A percentile compares a stretch with the other conserved stretches of the same genome.
phyloP scores from a whole-genome alignment of 805 yeast genomes.

The baker's yeast (Saccharomyces cerevisiae) region DNA sequence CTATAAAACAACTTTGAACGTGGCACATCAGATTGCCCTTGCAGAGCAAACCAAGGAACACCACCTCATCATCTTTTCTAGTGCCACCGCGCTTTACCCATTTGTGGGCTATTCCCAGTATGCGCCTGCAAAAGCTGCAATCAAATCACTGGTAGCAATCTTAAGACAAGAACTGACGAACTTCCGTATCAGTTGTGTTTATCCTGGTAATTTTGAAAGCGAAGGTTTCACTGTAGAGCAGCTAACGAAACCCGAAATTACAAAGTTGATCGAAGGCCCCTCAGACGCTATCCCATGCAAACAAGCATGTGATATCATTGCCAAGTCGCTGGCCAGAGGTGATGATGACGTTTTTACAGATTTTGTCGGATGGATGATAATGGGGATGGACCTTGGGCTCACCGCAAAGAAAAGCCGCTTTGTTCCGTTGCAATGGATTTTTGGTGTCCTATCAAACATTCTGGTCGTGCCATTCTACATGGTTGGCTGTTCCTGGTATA shows the following conservation, averaged over 20 bases:
- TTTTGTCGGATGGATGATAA: conserved; percentile 72
- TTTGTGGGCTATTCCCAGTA: conserved; percentile 88
- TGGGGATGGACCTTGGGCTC: conserved; percentile 57
- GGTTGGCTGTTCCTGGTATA: conserved; percentile 43
- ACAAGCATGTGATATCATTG: conserved; percentile 53
- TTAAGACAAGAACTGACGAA: conserved; percentile 80
- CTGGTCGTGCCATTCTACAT: conserved; percentile 51
- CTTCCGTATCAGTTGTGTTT: conserved; percentile 56
- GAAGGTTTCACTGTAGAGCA: conserved; percentile 85
- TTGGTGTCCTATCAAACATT: conserved; percentile 43
- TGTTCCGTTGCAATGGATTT: conserved; percentile 42
- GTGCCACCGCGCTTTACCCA: conserved; percentile 75
- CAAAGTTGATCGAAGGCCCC: conserved; percentile 77
- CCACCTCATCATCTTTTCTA: conserved; percentile 58
- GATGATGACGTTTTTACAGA: conserved; percentile 75
- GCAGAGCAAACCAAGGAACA: conserved; percentile 32
- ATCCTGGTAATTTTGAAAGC: conserved; percentile 83
- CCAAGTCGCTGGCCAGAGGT: conserved; percentile 52
- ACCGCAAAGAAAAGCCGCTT: conserved; percentile 39
- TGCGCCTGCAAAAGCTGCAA: conserved; percentile 81
- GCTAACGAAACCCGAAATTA: conserved; percentile 75
- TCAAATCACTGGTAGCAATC: conserved; percentile 64
- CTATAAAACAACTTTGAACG: conserved; percentile 63
- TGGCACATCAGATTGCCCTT: conserved; percentile 55
- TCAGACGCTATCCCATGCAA: conserved; percentile 61